phyloP scores from a whole-genome alignment of 192 early-diverging fungal species.

The Coemansia sp. region DNA sequence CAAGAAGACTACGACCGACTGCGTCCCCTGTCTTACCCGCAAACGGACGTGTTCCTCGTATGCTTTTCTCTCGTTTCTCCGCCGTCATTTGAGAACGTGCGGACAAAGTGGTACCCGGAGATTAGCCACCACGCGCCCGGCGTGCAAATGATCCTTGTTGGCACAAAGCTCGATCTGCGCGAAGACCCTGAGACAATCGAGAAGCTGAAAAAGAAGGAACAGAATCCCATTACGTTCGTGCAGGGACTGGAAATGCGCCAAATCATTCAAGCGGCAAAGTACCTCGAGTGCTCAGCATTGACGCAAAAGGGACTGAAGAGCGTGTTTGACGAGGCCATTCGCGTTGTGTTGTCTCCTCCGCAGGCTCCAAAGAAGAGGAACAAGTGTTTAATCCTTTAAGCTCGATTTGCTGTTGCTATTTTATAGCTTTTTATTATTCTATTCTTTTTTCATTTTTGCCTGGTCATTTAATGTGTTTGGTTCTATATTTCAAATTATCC shows the following conservation, averaged over 20 bases:
- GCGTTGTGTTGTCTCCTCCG: constrained; percentile 88
- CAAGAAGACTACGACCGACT: constrained; percentile 83
- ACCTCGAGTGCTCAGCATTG: constrained; percentile 96
- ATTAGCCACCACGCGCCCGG: constrained; percentile 93
- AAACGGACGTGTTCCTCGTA: constrained; percentile 97
- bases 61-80: constrained; percentile 97
- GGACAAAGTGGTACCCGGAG: constrained; percentile 98
- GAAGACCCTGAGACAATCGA: constrained; percentile 90
- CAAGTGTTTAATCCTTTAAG: constrained; percentile 78
- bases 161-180: constrained; percentile 96
- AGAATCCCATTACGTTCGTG: constrained; percentile 82
- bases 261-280: constrained; percentile 87
- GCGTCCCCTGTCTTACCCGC: constrained; percentile 95
- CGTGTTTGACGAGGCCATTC: constrained; percentile 98
- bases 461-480: no score
- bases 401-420: constrained; percentile 1
- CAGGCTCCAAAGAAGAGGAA: constrained; percentile 67
- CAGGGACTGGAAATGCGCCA: constrained; percentile 87
- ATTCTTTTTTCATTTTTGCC: background rate
- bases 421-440: constrained; percentile 6
- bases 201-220: constrained; percentile 80
- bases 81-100: constrained; percentile 95
- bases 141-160: constrained; percentile 89
- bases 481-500: no score
- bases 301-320: constrained; percentile 98